A percentile compares a stretch with the other conserved stretches of the same genome.
Evolutionary conservation across 2,329 filamentous ascomycete species (phyloP).

Genomic region (Monosporascus sp.): DNA sequence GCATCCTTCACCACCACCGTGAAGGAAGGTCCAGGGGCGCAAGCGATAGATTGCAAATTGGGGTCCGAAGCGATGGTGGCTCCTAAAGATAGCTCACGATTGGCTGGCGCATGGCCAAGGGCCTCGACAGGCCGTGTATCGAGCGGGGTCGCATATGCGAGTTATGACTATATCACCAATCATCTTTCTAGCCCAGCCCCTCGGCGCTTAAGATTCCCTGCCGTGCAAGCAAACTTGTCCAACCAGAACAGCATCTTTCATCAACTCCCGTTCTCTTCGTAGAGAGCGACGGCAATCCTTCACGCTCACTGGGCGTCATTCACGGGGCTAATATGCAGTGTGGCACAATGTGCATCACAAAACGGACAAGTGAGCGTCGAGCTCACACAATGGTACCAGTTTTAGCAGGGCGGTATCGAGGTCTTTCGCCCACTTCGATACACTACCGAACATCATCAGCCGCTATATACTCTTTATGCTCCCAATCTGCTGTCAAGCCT

Average conservation of each 20-base stretch:
- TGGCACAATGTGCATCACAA: conserved; percentile 25
- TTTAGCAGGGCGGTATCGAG: conserved; percentile 23
- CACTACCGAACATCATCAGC: conserved; percentile 44
- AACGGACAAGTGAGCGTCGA: conserved; percentile 37
- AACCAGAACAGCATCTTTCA: conserved; percentile 23
- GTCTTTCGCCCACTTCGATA: conserved; percentile 29
- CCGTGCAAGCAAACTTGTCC: conserved; percentile 19
- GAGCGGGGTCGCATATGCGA: conserved; percentile 20
- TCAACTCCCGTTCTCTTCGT: conserved; percentile 14
- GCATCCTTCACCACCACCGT: background rate
- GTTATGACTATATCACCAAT: conserved; percentile 17
- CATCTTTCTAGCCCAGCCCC: conserved; percentile 14
- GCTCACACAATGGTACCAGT: conserved; percentile 36
- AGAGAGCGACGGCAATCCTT: conserved; percentile 21
- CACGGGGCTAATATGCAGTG: conserved; percentile 23
- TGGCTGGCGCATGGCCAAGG: background rate
- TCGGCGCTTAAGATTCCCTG: conserved; percentile 27
- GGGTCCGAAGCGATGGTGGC: conserved; percentile 8
- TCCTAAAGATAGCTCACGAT: conserved; percentile 5
- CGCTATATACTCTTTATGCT: conserved; percentile 52
- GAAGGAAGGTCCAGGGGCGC: background rate
- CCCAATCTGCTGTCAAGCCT: conserved; percentile 36
- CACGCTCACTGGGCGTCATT: conserved; percentile 33
- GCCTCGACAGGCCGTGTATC: conserved; percentile 7
- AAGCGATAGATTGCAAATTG: conserved; percentile 7